phyloP scores from a whole-genome alignment of 2,329 filamentous ascomycete genomes.

The Colletotrichum higginsianum region DNA sequence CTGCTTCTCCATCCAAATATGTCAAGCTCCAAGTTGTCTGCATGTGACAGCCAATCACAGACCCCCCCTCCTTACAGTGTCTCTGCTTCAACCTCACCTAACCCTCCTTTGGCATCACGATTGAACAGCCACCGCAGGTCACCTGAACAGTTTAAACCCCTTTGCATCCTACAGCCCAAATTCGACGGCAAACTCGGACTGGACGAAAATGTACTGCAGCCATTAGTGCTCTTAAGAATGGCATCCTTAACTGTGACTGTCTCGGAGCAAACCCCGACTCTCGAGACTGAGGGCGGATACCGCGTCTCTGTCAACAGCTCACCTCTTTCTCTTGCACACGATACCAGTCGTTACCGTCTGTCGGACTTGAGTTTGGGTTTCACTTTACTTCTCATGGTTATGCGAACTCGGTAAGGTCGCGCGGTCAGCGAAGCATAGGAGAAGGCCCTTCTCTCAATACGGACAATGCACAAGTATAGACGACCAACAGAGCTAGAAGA shows the following conservation, averaged over 20 bases:
- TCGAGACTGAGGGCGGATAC: background rate
- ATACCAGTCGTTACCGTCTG: background rate
- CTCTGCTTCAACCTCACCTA: slow-evolving; percentile 27
- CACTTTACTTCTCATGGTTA: background rate
- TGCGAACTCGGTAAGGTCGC: background rate
- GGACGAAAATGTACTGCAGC: background rate
- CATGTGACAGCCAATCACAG: slow-evolving; percentile 41
- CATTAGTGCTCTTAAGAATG: background rate
- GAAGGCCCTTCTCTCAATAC: background rate
- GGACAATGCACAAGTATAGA: background rate
- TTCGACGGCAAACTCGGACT: background rate
- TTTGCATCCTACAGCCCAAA: background rate
- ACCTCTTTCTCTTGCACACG: background rate
- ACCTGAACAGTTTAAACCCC: slow-evolving; percentile 12
- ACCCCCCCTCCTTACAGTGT: background rate
- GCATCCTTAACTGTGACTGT: background rate
- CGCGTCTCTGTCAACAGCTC: background rate
- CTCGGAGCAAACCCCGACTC: background rate
- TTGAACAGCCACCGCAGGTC: slow-evolving; percentile 14
- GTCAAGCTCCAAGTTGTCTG: slow-evolving; percentile 20
- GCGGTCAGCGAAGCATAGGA: background rate
- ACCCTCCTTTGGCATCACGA: slow-evolving; percentile 14
- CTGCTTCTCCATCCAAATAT: slow-evolving; percentile 6
- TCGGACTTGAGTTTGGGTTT: background rate
- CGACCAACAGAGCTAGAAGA: background rate